Percentiles rank a stretch among this genome's conserved stretches.
These are phyloP conservation scores for Alternaria sp. DNA, from an alignment of 2,329 filamentous ascomycete species.

Conservation along the genomic window DNA sequence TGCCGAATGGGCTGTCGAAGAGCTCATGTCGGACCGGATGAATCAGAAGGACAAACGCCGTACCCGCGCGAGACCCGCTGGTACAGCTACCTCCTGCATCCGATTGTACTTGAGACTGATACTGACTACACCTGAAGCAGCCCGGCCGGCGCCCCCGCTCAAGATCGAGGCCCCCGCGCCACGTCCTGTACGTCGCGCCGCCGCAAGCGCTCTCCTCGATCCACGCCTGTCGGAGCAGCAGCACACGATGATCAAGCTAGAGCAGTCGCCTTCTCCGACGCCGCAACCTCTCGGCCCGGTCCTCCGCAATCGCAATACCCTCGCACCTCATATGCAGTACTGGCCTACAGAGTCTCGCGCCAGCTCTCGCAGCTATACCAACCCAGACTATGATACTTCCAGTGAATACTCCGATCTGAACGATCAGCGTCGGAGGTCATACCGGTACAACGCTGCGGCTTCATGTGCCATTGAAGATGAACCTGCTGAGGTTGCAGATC, in stretches of 20 bases:
- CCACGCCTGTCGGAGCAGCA: conserved; percentile 47
- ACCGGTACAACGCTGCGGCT: conserved; percentile 28
- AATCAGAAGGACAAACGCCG: conserved; percentile 75
- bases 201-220: conserved; percentile 39
- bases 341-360: conserved; percentile 46
- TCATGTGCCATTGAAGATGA: conserved; percentile 45
- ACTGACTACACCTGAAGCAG: conserved; percentile 34
- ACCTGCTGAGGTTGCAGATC: conserved; percentile 27
- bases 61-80: conserved; percentile 44
- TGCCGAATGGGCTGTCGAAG: conserved; percentile 70
- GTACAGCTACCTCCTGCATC: conserved; percentile 30
- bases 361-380: conserved; percentile 47
- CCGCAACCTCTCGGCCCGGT: conserved; percentile 33
- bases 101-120: neutral
- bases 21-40: conserved; percentile 78
- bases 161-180: conserved; percentile 35
- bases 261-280: conserved; percentile 40
- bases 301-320: conserved; percentile 38
- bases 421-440: conserved; percentile 27
- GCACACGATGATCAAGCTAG: conserved; percentile 45
- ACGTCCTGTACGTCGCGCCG: conserved; percentile 33
- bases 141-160: conserved; percentile 27
- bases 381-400: conserved; percentile 46
- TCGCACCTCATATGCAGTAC: conserved; percentile 47
- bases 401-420: conserved; percentile 47